Base-by-base conservation (phyloP, 164 flowering plant species). In the Umbellularia californica region DNA sequence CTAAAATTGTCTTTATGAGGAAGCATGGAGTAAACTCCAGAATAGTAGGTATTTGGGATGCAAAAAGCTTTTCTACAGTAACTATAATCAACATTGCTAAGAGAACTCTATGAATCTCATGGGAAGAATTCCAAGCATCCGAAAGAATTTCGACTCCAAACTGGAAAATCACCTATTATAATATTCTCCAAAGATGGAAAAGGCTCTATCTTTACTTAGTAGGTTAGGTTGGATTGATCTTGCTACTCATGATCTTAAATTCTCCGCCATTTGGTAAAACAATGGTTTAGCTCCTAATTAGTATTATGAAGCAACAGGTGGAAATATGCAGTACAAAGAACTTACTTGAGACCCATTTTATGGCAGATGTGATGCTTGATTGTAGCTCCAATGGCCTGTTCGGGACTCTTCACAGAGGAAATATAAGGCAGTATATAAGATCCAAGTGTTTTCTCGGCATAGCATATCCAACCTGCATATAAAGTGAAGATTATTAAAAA, bases 361-460 rank as follows among this genome's bases (percentile, higher is more conserved):
- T 85, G 80, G 82, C 89, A 90, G 22, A 88, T 19, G 76, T 88
- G 89, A 70, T 87, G 87, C 83, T 96, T 94, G 63, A 94, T 82
- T 51, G 86, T 74, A 70, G 94, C 84, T 82, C 99, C 98, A 72
- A 94, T 94, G 47, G 91, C 78, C 85, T 96, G 99, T 69, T 94
- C 98, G 28, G 99, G 99, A 65, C 98, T 94, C 85, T 94, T 96
- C 73, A 94, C 97, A 27, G 97, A 86, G 33, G 97, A 93, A 65
- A 96, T 86, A 75, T 91, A 82, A 22, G 98, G 99, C 75, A 94
- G 85, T 79, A 94, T 85, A 69, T 85, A 92, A 28, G 97, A 91
- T 35, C 98, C 99, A 76, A 93, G 90, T 67, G 92, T 91, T 79
- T 96, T 96, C 76, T 94, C 97, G 64, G 99, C 98, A 85, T 96